A percentile compares a stretch with the other conserved stretches of the same genome.
Evolutionary conservation across 2,329 filamentous ascomycete species (phyloP).

Genomic region (Clarireedia monteithiana): DNA sequence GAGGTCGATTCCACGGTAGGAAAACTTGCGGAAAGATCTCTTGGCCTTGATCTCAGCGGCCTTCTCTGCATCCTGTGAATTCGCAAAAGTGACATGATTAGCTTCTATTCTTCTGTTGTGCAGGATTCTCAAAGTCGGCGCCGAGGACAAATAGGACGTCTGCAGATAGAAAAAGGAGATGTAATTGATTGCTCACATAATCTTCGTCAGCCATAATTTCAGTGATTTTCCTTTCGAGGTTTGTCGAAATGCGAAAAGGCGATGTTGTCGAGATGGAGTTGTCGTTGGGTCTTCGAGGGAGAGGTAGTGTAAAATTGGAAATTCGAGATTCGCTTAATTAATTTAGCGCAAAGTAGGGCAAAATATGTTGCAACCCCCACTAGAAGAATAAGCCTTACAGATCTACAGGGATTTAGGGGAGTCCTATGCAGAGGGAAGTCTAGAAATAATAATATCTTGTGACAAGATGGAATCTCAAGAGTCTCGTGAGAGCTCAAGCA

Average conservation of each 20-base stretch:
- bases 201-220: conserved; percentile 72
- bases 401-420: neutral
- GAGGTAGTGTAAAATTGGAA: neutral
- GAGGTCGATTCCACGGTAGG: conserved; percentile 98
- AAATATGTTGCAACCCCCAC: neutral
- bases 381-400: neutral
- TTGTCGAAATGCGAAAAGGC: conserved; percentile 22
- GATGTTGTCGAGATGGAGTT: conserved; percentile 15
- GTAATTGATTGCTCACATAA: conserved; percentile 49
- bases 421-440: neutral
- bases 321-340: conserved; percentile 4
- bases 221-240: conserved; percentile 28
- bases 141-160: neutral
- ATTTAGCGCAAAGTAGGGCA: conserved; percentile 6
- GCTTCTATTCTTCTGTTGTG: conserved; percentile 13
- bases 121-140: no score
- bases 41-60: conserved; percentile 99
- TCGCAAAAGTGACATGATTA: conserved; percentile 28
- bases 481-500: no score
- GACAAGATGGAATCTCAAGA: neutral
- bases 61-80: conserved; percentile 80
- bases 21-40: conserved; percentile 99
- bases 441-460: no score
- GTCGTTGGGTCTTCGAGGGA: conserved; percentile 4
- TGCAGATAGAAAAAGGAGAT: neutral